phyloP scores from a whole-genome alignment of 2,329 filamentous ascomycete species.

The Aspergillus viridinutans region DNA sequence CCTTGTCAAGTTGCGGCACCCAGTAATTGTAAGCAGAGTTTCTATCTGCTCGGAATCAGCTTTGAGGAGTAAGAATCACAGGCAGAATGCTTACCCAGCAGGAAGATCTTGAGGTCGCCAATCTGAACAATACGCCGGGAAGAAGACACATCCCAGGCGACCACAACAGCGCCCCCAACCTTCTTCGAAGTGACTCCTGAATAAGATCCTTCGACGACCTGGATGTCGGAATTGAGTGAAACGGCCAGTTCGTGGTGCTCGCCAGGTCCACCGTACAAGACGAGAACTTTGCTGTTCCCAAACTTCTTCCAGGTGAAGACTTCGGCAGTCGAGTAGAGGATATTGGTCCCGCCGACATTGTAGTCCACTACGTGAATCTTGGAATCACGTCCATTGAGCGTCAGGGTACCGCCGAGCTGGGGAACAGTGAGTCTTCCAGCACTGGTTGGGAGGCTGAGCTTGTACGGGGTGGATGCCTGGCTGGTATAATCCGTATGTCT shows the following conservation, averaged over 20 bases:
- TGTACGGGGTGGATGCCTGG: conserved; percentile 56
- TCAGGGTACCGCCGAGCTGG: conserved; percentile 37
- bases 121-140: conserved; percentile 40
- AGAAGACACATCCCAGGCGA: conserved; percentile 54
- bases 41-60: conserved; percentile 42
- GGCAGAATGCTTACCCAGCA: conserved; percentile 41
- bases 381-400: conserved; percentile 41
- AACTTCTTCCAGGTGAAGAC: conserved; percentile 56
- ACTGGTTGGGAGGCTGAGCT: conserved; percentile 52
- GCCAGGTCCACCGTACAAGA: conserved; percentile 37
- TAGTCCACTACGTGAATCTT: conserved; percentile 44
- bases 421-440: conserved; percentile 38
- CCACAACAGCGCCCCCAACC: conserved; percentile 22
- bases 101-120: conserved; percentile 50
- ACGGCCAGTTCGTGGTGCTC: conserved; percentile 43
- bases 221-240: conserved; percentile 21
- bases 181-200: conserved; percentile 27
- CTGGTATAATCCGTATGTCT: conserved; percentile 65
- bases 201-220: conserved; percentile 31
- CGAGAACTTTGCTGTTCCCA: conserved; percentile 48
- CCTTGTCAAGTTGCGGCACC: conserved; percentile 35
- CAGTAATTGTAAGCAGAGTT: conserved; percentile 45
- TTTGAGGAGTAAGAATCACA: conserved; percentile 6
- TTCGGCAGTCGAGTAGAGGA: conserved; percentile 44
- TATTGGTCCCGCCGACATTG: conserved; percentile 34